Percentiles rank a stretch among this genome's conserved stretches.
These are phyloP conservation scores for Lentinula boryana DNA, from an alignment of 768 basidiomycete species.

Conservation along the genomic window DNA sequence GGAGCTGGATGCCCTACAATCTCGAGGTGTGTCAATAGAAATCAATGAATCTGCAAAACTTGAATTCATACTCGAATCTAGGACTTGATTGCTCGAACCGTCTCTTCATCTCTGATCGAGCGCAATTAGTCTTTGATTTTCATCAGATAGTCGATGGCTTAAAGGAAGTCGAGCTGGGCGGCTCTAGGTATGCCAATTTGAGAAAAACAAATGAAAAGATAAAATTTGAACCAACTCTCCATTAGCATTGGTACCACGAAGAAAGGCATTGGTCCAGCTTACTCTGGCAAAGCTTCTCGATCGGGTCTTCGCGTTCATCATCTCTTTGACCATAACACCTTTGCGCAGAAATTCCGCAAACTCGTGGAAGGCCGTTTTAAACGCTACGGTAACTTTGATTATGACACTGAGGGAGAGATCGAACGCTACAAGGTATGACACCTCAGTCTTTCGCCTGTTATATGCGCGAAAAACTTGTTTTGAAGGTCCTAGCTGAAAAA, in stretches of 20 bases:
- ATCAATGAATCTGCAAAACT: not conserved
- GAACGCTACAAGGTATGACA: conserved; percentile 73
- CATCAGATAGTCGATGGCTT: conserved; percentile 99
- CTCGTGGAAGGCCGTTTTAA: conserved; percentile 97
- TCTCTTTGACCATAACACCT: conserved; percentile 80
- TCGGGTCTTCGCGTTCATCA: conserved; percentile 96
- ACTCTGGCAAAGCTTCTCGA: conserved; percentile 95
- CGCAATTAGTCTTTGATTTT: conserved; percentile 97
- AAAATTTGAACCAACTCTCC: not conserved
- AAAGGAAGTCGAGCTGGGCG: conserved; percentile 96
- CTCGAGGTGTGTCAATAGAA: conserved; percentile 55
- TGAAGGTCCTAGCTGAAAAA: conserved; percentile 74
- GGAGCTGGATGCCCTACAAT: conserved; percentile 82
- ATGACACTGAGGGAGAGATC: conserved; percentile 97
- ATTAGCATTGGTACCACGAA: conserved; percentile 93
- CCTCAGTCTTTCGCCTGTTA: not conserved
- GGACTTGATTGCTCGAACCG: conserved; percentile 83
- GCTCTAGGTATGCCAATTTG: conserved; percentile 50
- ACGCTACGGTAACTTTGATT: conserved; percentile 96
- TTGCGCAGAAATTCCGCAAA: conserved; percentile 89
- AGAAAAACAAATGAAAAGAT: not conserved
- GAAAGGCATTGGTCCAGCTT: conserved; percentile 97
- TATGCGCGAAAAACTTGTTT: not conserved
- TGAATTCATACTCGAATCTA: conserved; percentile 21
- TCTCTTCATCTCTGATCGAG: conserved; percentile 91